These are phyloP conservation scores for Chaetomium sp. DNA, from an alignment of 2,329 filamentous ascomycete species.

Conservation along the genomic window DNA sequence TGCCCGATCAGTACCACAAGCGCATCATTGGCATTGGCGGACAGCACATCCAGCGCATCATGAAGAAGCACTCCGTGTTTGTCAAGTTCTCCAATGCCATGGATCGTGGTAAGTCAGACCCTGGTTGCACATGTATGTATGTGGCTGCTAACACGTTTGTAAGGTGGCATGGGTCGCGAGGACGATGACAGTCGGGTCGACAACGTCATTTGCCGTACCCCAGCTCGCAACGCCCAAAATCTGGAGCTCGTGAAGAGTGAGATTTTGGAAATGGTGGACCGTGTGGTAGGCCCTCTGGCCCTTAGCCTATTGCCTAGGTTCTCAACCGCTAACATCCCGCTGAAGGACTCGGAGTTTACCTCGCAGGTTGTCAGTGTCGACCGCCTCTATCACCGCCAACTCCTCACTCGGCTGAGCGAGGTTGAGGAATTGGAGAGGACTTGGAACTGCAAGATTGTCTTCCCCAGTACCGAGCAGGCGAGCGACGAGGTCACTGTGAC, in stretches of 20 bases:
- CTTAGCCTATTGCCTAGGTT: neutral
- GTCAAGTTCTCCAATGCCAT: constrained; percentile 99
- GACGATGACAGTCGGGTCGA: constrained; percentile 98
- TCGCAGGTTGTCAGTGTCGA: constrained; percentile 93
- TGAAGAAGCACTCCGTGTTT: constrained; percentile 99
- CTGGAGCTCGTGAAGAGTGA: constrained; percentile 97
- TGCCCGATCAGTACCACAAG: constrained; percentile 98
- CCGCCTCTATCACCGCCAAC: constrained; percentile 90
- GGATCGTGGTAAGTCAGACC: constrained; percentile 70
- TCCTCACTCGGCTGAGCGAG: constrained; percentile 83
- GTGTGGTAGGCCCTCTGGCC: constrained; percentile 63
- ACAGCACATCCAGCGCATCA: constrained; percentile 98
- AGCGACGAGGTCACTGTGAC: constrained; percentile 96
- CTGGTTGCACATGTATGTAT: neutral
- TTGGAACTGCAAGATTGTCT: constrained; percentile 99
- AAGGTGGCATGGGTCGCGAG: constrained; percentile 79
- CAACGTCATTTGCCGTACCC: constrained; percentile 97
- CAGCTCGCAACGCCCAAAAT: constrained; percentile 94
- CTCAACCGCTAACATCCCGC: constrained; percentile 18
- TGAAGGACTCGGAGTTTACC: constrained; percentile 89
- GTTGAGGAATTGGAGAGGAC: constrained; percentile 97
- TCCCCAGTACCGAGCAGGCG: constrained; percentile 95
- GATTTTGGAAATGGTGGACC: constrained; percentile 99
- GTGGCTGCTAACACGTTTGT: constrained; percentile 31
- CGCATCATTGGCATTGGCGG: constrained; percentile 98